Base-by-base conservation (phyloP, 2,329 filamentous ascomycete genomes). In the Aspergillus spinulosporus region DNA sequence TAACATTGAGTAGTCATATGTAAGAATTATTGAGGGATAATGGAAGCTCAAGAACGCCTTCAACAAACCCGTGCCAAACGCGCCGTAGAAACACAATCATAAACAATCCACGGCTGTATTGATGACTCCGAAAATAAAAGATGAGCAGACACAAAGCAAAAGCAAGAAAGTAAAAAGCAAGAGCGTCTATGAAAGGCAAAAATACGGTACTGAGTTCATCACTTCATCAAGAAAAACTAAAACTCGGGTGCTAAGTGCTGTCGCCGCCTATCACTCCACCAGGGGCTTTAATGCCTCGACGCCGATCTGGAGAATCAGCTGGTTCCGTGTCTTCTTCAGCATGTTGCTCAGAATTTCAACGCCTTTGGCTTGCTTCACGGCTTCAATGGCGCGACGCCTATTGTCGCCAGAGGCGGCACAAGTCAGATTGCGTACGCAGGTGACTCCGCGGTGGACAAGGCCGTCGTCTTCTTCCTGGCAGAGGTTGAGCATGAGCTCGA, bases 401-500 rank as follows among this genome's bases (percentile, higher is more conserved):
- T 85, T 79, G 11, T 87, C 84, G 1, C 84, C 88, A 5, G 88
- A 85, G 3, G 84, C 83, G 8, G 67, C 53, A 57, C 79, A 79
- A 4, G 90, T 79, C 68, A 97, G 78, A 69, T 95, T 95, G 59
- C 84, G 80, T 12, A 94, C 71, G 56, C 87, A 85, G 28, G 93
- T 90, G 1, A 89, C 83, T 0, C 91, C 94, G 5, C 94, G 78
- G 68, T 86, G 82, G 56, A 76, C 69, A 6, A 80, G 66, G 5
- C 74, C 72, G 11, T 77, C 70, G 4, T 88, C 84, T 29, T 81
- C 80, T 61, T 96, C 91, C 12, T 79, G 78, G 66, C 91, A 96
- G 68, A 97, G 75, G 0, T 81, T 84, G n/a, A 99, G 73, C n/a
- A 97, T 66, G n/a, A 90, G 84, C 59, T 86, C 81, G 3, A 94